Base-by-base conservation (phyloP, 176 grass and related monocot species). In the Raddia guianensis region DNA sequence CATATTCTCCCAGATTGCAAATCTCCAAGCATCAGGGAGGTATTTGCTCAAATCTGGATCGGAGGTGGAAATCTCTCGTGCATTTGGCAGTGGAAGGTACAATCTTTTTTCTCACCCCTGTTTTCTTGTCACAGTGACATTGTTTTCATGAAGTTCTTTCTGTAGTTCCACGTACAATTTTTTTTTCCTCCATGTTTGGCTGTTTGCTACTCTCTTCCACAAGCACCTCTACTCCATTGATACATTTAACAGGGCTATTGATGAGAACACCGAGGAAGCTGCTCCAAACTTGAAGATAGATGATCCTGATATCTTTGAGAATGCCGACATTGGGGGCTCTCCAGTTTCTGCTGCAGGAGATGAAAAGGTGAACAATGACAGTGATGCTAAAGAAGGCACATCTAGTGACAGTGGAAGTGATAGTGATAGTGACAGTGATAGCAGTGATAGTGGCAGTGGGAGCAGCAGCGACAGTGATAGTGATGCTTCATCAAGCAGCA, bases 381-480 rank as follows among this genome's bases (percentile, higher is more conserved):
- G 49, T 82, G 90, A 93, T 66, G 97, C n/a, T 57, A 92, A 88
- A 83, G 91, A 80, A 12, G 84, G 78, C 72, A 89, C 84, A 54
- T 91, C 93, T 63, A 99, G 93, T 66, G 93, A 90, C 57, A 91
- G 89, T 49, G 90, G 86, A 82, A 99, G 97, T 77, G 97, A 95
- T 47, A 93, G 84, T 5, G 90, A 99, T 3, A 95, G 90, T n/a
- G 96, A 95, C 15, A 99, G 96, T 55, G 92, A 93, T 42, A 93
- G 92, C 76, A 95, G 92, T 90, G 92, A 78, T 66, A 99, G 93
- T 84, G 82, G 81, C 49, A 94, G 90, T 32, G 83, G 81, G 56
- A 99, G 97, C 87, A 99, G 91, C 83, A 95, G 88, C 18, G 89
- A 96, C 62, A 99, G 97, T 79, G 97, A 96, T 47, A 96, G 90